phyloP scores from a whole-genome alignment of 768 basidiomycete species.

The Leccinum aurantiacum region DNA sequence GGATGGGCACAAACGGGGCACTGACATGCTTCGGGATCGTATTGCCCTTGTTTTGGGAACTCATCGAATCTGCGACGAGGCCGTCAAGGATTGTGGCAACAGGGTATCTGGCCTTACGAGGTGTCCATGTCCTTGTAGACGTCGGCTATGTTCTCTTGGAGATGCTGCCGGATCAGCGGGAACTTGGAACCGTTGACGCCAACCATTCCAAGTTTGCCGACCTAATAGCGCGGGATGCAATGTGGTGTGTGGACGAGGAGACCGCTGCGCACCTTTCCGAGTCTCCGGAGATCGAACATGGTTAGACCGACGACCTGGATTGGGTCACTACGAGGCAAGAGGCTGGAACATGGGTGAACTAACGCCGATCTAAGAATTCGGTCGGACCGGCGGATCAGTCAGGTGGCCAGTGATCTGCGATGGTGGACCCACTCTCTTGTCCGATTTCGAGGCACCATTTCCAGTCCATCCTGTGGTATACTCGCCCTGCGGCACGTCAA shows the following conservation, averaged over 20 bases:
- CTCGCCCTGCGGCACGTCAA: constrained; percentile 54
- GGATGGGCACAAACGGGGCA: constrained; percentile 12
- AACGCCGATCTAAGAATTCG: constrained; percentile 60
- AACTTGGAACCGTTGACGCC: constrained; percentile 89
- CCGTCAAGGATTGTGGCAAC: background rate
- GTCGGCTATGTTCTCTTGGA: constrained; percentile 76
- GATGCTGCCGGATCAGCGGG: constrained; percentile 78
- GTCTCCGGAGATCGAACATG: constrained; percentile 82
- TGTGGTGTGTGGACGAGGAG: constrained; percentile 12
- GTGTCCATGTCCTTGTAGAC: constrained; percentile 89
- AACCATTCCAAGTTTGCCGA: constrained; percentile 79
- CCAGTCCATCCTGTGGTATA: constrained; percentile 96
- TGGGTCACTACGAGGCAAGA: constrained; percentile 15
- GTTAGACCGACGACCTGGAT: constrained; percentile 83
- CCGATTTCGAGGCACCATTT: constrained; percentile 89
- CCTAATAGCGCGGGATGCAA: constrained; percentile 35
- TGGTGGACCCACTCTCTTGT: constrained; percentile 72
- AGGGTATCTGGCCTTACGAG: constrained; percentile 43
- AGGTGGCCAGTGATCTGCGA: background rate
- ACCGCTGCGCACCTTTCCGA: constrained; percentile 60
- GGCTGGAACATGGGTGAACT: constrained; percentile 23
- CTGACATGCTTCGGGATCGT: constrained; percentile 83
- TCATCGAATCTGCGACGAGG: constrained; percentile 60
- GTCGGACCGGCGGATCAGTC: constrained; percentile 2
- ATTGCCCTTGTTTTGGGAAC: constrained; percentile 67